Percentiles rank a stretch among this genome's conserved stretches.
Evolutionary conservation across 768 basidiomycete species (phyloP).

Genomic region (Tubosaeta sp.): DNA sequence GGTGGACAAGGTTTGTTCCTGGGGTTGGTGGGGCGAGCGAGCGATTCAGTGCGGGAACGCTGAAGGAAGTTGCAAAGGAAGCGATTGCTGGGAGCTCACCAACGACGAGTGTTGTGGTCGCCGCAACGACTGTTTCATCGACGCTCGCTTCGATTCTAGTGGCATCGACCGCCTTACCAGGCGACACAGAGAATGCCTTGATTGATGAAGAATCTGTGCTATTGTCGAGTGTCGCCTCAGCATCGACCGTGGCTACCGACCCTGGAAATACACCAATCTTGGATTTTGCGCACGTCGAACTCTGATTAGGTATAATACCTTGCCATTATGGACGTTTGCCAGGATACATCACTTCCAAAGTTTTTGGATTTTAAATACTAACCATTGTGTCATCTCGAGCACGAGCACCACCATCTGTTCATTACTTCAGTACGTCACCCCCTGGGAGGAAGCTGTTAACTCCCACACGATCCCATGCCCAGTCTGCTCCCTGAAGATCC

Average conservation of each 20-base stretch:
- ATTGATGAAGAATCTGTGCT: not conserved
- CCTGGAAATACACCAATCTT: not conserved
- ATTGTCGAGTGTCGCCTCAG: not conserved
- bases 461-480: too few species aligned
- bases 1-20: conserved; percentile 82
- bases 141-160: conserved; percentile 11
- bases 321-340: not conserved
- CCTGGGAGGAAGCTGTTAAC: too few species aligned
- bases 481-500: too few species aligned
- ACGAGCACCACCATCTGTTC: too few species aligned
- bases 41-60: not conserved
- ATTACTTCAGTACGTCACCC: too few species aligned
- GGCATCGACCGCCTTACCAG: conserved; percentile 2
- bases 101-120: conserved; percentile 7
- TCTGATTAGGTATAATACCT: conserved; percentile 8
- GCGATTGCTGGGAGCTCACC: not conserved
- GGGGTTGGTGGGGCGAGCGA: conserved; percentile 1
- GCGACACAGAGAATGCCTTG: not conserved
- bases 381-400: not conserved
- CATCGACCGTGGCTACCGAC: not conserved
- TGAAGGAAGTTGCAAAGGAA: conserved; percentile 8
- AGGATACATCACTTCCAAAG: not conserved
- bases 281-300: conserved; percentile 12
- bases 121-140: conserved; percentile 3
- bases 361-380: not conserved